Evolutionary conservation across 2,329 filamentous ascomycete species (phyloP), one percentile per base, ranked within the genome.

Genomic region (Aspergillus aculeatus): DNA sequence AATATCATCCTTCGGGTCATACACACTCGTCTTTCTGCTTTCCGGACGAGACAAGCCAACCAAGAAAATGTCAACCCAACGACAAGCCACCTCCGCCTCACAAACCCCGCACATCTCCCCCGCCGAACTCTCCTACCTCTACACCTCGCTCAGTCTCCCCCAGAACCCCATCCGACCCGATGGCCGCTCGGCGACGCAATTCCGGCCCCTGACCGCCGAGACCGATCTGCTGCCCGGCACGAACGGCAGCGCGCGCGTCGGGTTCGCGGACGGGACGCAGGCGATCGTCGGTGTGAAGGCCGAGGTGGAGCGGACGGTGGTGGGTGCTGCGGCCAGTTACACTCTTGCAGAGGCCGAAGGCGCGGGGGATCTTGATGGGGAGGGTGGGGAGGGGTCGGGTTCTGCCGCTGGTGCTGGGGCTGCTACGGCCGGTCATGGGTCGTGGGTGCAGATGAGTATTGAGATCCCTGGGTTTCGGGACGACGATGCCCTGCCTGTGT

Each of bases 211-310:
- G 59, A 86, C 89, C 19, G 95, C 95, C 61, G 95, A 99, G 80
- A 92, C 90, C 57, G 90, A 91, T 59, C 91, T 98, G 58, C 84
- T 99, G 0, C 93, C 95, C 0, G 88, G 89, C 50, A 89, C 94
- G 16, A 96, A 98, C 72, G 95, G 95, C 62, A 96, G 91, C 76
- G 94, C 95, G 61, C 87, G 96, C 35, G 89, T 99, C 50, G 96
- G 94, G 66, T 96, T 98, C 73, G 88, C 92, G 3, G 95, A 99
- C 75, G 95, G 95, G 54, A 96, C 92, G 1, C 95, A 99, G 77
- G 95, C 95, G 6, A 89, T 99, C 62, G 95, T 97, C 5, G 95
- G 95, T 50, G 89, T 97, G 62, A 99, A 98, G 79, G 92, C 91
- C 0, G 94, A 98, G 78, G 91, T 98, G 4, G 92, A 96, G 75